Conservation (phyloP, 495 filamentous ascomycete species). For the Tuber microsphaerosporum region DNA sequence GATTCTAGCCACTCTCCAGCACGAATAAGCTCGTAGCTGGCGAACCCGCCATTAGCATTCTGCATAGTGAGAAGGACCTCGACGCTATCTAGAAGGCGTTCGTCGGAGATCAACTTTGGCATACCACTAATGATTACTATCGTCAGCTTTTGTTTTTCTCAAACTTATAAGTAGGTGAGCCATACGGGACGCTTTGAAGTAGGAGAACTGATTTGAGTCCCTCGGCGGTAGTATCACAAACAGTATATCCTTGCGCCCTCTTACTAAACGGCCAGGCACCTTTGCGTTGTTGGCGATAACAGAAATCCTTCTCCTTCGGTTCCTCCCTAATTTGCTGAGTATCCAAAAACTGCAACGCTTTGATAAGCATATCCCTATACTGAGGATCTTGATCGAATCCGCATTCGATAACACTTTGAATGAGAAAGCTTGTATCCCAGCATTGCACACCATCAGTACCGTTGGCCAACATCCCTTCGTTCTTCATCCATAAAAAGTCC, state of each 20-base stretch:
- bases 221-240: slow-evolving; percentile 89
- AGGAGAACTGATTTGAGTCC: slow-evolving; percentile 79
- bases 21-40: slow-evolving; percentile 78
- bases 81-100: slow-evolving; percentile 74
- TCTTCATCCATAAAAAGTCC: slow-evolving; percentile 87
- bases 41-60: slow-evolving; percentile 78
- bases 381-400: slow-evolving; percentile 69
- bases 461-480: slow-evolving; percentile 88
- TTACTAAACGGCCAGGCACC: slow-evolving; percentile 95
- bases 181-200: slow-evolving; percentile 62
- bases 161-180: neutral
- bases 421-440: slow-evolving; percentile 89
- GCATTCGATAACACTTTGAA: slow-evolving; percentile 71
- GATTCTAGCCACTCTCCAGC: slow-evolving; percentile 70
- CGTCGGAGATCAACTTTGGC: slow-evolving; percentile 63
- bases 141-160: neutral
- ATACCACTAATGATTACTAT: slow-evolving; percentile 47
- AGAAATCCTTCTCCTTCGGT: slow-evolving; percentile 65
- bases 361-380: slow-evolving; percentile 75
- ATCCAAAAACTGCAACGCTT: slow-evolving; percentile 79
- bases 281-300: slow-evolving; percentile 86
- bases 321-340: slow-evolving; percentile 86
- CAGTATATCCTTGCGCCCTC: slow-evolving; percentile 84
- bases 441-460: slow-evolving; percentile 94
- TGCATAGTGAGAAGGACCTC: slow-evolving; percentile 91